A percentile compares a stretch with the other conserved stretches of the same genome.
Conservation (phyloP, 2,329 filamentous ascomycete species). For the Pyrenochaeta sp. region DNA sequence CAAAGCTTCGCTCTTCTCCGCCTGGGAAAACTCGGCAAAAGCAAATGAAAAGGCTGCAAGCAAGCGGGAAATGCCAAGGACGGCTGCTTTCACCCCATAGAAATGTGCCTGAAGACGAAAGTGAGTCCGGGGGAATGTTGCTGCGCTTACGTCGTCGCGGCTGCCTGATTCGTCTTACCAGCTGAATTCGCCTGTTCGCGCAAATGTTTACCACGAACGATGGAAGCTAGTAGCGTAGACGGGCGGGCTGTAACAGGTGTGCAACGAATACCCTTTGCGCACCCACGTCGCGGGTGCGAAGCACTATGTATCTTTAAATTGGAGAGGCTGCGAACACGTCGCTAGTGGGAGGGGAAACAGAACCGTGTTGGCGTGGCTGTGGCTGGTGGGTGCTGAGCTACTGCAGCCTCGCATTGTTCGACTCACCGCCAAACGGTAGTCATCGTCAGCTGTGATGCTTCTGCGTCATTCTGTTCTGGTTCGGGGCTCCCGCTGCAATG, state of each 20-base stretch:
- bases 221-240: not conserved
- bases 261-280: slow-evolving; percentile 4
- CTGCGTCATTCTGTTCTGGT: not conserved
- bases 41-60: not conserved
- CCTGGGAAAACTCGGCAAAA: slow-evolving; percentile 10
- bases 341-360: slow-evolving; percentile 3
- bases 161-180: slow-evolving; percentile 1
- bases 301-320: not conserved
- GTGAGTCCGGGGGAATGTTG: not conserved
- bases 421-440: slow-evolving; percentile 14
- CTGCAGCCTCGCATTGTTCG: slow-evolving; percentile 11
- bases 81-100: slow-evolving; percentile 5
- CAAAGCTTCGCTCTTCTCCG: slow-evolving; percentile 10
- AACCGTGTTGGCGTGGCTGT: slow-evolving; percentile 7
- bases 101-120: not conserved
- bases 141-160: not conserved
- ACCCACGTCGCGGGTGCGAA: not conserved
- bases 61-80: slow-evolving; percentile 1
- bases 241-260: slow-evolving; percentile 2
- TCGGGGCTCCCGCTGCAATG: not conserved
- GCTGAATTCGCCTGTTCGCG: not conserved
- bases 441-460: slow-evolving; percentile 4
- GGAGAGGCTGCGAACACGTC: slow-evolving; percentile 9
- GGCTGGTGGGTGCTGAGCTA: slow-evolving; percentile 15
- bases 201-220: slow-evolving; percentile 1